Base-by-base conservation (phyloP, 2,329 filamentous ascomycete species). In the Fusarium buharicum region DNA sequence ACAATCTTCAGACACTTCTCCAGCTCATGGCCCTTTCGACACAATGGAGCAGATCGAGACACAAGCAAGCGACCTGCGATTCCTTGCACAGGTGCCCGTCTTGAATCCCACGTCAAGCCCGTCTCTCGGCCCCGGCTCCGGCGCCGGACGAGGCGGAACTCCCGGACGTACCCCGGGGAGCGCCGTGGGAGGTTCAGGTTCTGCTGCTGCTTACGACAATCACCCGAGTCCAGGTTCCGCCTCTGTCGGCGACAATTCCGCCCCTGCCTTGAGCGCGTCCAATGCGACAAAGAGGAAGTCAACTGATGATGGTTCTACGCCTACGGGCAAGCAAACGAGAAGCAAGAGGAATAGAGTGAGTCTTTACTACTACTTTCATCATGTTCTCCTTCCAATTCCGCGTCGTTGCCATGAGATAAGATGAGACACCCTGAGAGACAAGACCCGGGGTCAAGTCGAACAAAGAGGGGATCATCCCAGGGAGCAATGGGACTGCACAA, bases 291-390 rank as follows among this genome's bases (percentile, higher is more conserved):
- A 75, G 72, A 73, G 73, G 50, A 77, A 77, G 72, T 75, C 75
- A 14, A 71, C 78, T 10, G 79, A 80, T 33, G 81, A 82, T 34
- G 79, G 75, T 1, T 66, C 65, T 13, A 47, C 50, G 17, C 64
- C 62, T 16, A 57, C 64, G 13, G 67, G 73, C 16, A 84, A 82
- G 72, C 82, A 84, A 75, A 84, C 84, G 73, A 76, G 84, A 66
- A 86, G 83, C 72, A 87, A 87, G 72, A 81, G 85, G 56, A 87
- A 87, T 64, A 76, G 85, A 71, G 82, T 85, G 66, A 75, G 81
- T 81, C 40, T 43, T 50, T 43, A 31, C 34, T 43, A 31, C 34
- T 33, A 38, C 22, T 58, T 53, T 41, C 38, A 47, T 46, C 50
- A 34, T 16, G 27, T 52, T 50, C 36, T 30, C 34, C n/a, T 31